Conservation (phyloP, 495 filamentous ascomycete species). For the Cryomyces antarcticus region DNA sequence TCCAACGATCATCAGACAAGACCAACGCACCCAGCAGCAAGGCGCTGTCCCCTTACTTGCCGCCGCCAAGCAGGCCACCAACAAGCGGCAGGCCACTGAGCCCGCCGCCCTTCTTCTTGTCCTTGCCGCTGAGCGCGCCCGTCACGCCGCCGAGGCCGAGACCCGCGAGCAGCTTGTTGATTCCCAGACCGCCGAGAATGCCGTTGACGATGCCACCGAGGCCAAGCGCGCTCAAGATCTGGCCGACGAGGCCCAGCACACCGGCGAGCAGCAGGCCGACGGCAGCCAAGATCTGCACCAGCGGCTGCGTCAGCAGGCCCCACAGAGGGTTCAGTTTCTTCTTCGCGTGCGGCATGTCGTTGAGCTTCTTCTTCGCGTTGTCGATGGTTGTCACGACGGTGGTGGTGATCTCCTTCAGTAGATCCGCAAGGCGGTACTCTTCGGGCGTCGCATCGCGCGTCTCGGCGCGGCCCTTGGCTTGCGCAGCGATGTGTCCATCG, state of each 20-base stretch:
- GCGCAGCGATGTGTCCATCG: slow-evolving; percentile 66
- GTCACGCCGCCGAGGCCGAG: slow-evolving; percentile 50
- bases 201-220: slow-evolving; percentile 63
- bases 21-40: too few relatives aligned
- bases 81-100: slow-evolving; percentile 15
- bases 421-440: slow-evolving; percentile 67
- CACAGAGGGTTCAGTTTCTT: slow-evolving; percentile 82
- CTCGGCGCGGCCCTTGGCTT: slow-evolving; percentile 63
- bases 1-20: too few relatives aligned
- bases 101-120: slow-evolving; percentile 15
- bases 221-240: slow-evolving; percentile 63
- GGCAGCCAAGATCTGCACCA: slow-evolving; percentile 84
- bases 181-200: slow-evolving; percentile 57
- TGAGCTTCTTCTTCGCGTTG: slow-evolving; percentile 63
- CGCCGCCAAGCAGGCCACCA: slow-evolving; percentile 19
- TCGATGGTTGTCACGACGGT: slow-evolving; percentile 60
- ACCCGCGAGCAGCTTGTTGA: slow-evolving; percentile 54
- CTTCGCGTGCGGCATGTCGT: slow-evolving; percentile 84
- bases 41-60: too few relatives aligned
- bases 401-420: slow-evolving; percentile 53
- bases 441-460: slow-evolving; percentile 70
- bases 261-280: slow-evolving; percentile 70
- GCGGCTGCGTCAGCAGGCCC: slow-evolving; percentile 60
- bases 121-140: slow-evolving; percentile 25
- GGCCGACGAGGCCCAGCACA: slow-evolving; percentile 65